A percentile compares a stretch with the other conserved stretches of the same genome.
Conservation (phyloP, 164 flowering plant genomes). For the Vitis amurensis region DNA sequence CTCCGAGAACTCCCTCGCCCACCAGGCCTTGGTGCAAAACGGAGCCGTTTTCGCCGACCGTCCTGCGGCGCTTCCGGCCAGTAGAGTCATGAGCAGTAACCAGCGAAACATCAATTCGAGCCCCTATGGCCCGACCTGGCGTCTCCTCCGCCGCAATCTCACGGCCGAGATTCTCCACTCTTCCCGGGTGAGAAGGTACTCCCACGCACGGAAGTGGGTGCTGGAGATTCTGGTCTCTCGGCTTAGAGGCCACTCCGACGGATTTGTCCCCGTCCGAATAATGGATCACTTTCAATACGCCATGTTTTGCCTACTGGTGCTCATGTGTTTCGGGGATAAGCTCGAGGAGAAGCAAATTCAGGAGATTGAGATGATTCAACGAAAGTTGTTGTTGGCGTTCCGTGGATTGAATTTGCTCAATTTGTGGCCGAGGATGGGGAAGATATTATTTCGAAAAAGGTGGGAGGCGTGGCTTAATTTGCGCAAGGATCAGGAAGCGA, state of each 20-base stretch:
- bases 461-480: constrained; percentile 21
- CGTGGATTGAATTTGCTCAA: constrained; percentile 14
- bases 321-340: constrained; percentile 50
- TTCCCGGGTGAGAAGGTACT: constrained; percentile 26
- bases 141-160: constrained; percentile 43
- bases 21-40: constrained; percentile 34
- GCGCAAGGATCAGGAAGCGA: constrained; percentile 15
- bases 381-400: constrained; percentile 8
- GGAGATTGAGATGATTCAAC: constrained; percentile 20
- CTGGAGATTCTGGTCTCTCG: constrained; percentile 11
- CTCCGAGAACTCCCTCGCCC: constrained; percentile 24
- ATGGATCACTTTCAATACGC: constrained; percentile 25
- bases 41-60: constrained; percentile 47
- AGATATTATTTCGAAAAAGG: constrained; percentile 21
- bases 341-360: constrained; percentile 27
- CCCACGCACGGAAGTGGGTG: constrained; percentile 33
- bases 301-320: constrained; percentile 33
- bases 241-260: constrained; percentile 6
- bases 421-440: constrained; percentile 27
- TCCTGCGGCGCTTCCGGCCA: constrained; percentile 14
- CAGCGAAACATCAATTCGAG: constrained; percentile 31
- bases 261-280: constrained; percentile 14
- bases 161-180: constrained; percentile 37
- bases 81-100: constrained; percentile 15
- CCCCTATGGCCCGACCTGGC: constrained; percentile 45